Base-by-base conservation (phyloP, 352 stramenopile genomes). In the Phytopythium helicoides region DNA sequence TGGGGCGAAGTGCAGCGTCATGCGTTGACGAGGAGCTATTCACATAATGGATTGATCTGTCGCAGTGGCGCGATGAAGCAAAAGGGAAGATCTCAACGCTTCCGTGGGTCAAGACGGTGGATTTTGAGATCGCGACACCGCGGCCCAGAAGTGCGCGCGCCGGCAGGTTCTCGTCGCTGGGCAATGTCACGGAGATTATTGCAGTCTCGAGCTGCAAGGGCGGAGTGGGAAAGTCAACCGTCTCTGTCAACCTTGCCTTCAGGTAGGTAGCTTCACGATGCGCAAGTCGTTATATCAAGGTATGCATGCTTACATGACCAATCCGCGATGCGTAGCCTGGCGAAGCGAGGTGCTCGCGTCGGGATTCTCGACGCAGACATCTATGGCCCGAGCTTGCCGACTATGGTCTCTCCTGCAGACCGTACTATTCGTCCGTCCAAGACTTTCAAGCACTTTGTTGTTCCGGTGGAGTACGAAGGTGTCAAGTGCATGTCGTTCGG, bases 361-460 rank as follows among this genome's bases (percentile, higher is more conserved):
- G 98, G 97, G 15, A 98, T 99, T 58, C 84, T 99, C 39, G 98
- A 99, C 67, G 96, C 96, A 0, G 98, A 99, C 66, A 96, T 99
- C 36, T 99, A 99, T 68, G 98, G 98, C 18, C 98, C 98, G 9
- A 98, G 87, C 54, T 71, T 99, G 42, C 97, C 97, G 1, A 99
- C 95, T 19, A 99, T 99, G 96, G 71, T 94, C 23, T 91, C 81
- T 5, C 81, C 83, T 0, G 62, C 68, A 21, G 84, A 94, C 37
- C 45, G 67, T 35, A 88, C 72, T 0, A 73, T 96, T 23, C 79
- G 83, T 9, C 74, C 77, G 53, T 94, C 83, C 26, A 81, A 60
- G 26, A 80, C 68, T 31, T 69, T 79, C 12, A 76, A 90, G 38
- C 78, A 90, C 52, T 87, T 93, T 42, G 75, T 96, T 14, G 68